Conservation (phyloP, 192 early-diverging fungal genomes). For the Pecoramyces ruminantium region DNA sequence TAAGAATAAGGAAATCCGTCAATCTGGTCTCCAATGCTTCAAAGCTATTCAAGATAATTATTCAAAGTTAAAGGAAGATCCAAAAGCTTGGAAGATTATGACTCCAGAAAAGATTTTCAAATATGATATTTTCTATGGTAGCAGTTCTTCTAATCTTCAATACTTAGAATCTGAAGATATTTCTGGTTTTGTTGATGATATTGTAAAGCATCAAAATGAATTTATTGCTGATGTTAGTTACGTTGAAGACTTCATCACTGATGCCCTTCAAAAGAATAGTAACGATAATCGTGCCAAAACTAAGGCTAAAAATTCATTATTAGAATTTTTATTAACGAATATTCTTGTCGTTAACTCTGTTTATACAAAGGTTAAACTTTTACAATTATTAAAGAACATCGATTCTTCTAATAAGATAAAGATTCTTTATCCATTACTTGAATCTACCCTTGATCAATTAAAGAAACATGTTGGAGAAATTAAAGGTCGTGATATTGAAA, state of each 20-base stretch:
- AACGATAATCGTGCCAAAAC: background rate
- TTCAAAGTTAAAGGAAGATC: background rate
- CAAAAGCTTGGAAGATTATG: background rate
- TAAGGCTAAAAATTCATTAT: background rate
- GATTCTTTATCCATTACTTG: slow-evolving; percentile 37
- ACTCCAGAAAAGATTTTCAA: background rate
- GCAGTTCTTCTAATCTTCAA: background rate
- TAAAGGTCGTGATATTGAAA: slow-evolving; percentile 12
- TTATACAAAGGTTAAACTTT: slow-evolving; percentile 13
- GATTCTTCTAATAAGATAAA: slow-evolving; percentile 38
- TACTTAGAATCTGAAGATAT: background rate
- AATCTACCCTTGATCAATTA: slow-evolving; percentile 6
- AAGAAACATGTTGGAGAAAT: slow-evolving; percentile 1
- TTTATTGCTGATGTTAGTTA: background rate
- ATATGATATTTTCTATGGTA: background rate
- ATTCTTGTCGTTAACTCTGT: slow-evolving; percentile 15
- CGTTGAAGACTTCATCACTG: background rate
- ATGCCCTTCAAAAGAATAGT: background rate
- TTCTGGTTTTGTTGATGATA: background rate
- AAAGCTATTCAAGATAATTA: slow-evolving; percentile 18
- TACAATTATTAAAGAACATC: slow-evolving; percentile 24
- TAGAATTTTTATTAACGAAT: slow-evolving; percentile 22
- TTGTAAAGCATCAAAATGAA: background rate
- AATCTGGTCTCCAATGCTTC: slow-evolving; percentile 41
- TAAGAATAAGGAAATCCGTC: slow-evolving; percentile 33